These are phyloP conservation scores for Emmonsia crescens DNA, from an alignment of 2,329 filamentous ascomycete genomes.

Conservation along the genomic window DNA sequence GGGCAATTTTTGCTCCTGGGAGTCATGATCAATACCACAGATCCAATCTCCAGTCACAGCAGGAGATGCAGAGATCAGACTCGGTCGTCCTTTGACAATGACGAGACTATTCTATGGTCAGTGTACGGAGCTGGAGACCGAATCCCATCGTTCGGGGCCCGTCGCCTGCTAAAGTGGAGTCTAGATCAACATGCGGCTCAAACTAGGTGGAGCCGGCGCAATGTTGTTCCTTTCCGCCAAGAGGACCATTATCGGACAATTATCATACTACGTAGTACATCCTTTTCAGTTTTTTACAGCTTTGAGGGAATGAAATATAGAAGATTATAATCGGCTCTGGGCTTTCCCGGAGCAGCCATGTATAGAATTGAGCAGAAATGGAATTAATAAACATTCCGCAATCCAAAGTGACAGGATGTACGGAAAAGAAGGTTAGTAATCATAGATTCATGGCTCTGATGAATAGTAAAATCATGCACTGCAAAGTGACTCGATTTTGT, in stretches of 20 bases:
- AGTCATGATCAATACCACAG: conserved; percentile 3
- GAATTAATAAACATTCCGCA: neutral
- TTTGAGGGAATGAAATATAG: neutral
- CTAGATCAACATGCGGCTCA: conserved; percentile 1
- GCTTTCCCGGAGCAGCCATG: too few relatives aligned
- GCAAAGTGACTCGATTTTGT: neutral
- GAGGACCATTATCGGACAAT: neutral
- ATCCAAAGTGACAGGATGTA: too few relatives aligned
- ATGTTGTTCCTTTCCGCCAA: neutral
- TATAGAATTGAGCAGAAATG: neutral
- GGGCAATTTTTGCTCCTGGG: neutral
- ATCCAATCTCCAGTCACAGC: neutral
- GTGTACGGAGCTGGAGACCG: neutral
- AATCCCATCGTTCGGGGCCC: neutral
- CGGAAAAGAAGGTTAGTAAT: too few relatives aligned
- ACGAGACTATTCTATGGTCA: neutral
- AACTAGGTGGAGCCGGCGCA: neutral
- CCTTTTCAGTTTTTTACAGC: too few relatives aligned
- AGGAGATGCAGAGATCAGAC: neutral
- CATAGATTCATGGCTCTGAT: too few relatives aligned
- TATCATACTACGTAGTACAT: too few relatives aligned
- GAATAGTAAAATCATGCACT: neutral
- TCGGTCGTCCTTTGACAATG: neutral
- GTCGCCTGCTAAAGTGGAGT: neutral
- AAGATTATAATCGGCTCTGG: neutral